A percentile compares a stretch with the other conserved stretches of the same genome.
phyloP scores from a whole-genome alignment of 176 grass and related monocot genomes.

The Juncus effusus region DNA sequence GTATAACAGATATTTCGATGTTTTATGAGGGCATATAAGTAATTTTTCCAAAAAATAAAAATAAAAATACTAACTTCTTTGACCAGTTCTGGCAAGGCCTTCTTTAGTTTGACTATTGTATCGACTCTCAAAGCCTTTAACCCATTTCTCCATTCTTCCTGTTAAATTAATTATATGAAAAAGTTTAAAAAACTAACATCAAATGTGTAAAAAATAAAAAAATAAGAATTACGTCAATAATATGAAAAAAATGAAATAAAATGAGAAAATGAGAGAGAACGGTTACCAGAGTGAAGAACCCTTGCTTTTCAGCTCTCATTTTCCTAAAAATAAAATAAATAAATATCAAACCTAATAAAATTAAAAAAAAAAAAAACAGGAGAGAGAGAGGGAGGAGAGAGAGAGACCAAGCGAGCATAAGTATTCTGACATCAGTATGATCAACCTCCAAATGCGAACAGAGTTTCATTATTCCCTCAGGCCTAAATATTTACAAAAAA shows the following conservation, averaged over 20 bases:
- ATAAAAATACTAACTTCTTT: conserved; percentile 68
- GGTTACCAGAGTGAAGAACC: conserved; percentile 88
- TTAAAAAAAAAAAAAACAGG: background rate
- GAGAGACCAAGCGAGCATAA: conserved; percentile 90
- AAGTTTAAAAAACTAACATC: background rate
- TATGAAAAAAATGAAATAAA: background rate
- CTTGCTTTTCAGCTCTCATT: conserved; percentile 96
- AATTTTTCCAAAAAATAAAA: conserved; percentile 33
- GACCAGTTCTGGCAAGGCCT: conserved; percentile 77
- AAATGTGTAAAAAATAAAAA: conserved; percentile 16
- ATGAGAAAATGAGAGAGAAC: conserved; percentile 17
- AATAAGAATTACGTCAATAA: background rate
- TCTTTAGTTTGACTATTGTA: conserved; percentile 88
- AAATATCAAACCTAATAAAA: background rate
- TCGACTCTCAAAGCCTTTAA: conserved; percentile 89
- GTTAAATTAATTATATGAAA: conserved; percentile 28
- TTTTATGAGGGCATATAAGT: background rate
- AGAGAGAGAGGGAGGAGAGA: conserved; percentile 3
- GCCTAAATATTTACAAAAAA: conserved; percentile 38
- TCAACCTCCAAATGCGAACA: conserved; percentile 85
- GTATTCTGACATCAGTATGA: conserved; percentile 95
- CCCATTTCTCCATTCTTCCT: conserved; percentile 94
- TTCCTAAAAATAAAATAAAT: conserved; percentile 47
- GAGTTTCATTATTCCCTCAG: conserved; percentile 90
- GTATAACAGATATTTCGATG: too few species aligned